Percentiles rank a stretch among this genome's conserved stretches.
Conservation (phyloP, 2,329 filamentous ascomycete species). For the Meredithiella fracta region DNA sequence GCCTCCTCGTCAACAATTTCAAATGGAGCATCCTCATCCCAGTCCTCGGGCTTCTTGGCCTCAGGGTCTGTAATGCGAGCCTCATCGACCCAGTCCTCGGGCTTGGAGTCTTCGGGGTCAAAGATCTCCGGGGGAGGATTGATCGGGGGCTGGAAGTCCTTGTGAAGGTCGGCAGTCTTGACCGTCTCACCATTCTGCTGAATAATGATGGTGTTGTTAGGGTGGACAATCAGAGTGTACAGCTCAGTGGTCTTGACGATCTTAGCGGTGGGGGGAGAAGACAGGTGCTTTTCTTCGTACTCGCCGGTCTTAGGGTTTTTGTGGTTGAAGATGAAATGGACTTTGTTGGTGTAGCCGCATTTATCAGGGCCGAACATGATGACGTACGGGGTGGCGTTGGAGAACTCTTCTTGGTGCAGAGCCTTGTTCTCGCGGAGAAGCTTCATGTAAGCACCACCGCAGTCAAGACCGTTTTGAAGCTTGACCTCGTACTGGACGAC, state of each 20-base stretch:
- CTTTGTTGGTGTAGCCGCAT: conserved; percentile 98
- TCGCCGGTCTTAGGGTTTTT: conserved; percentile 99
- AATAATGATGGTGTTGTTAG: conserved; percentile 89
- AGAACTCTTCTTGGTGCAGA: conserved; percentile 94
- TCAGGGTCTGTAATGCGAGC: conserved; percentile 81
- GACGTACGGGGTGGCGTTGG: conserved; percentile 90
- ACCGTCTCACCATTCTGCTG: conserved; percentile 77
- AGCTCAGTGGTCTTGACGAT: conserved; percentile 86
- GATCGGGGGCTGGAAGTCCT: conserved; percentile 85
- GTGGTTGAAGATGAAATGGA: conserved; percentile 98
- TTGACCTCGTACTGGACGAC: conserved; percentile 99
- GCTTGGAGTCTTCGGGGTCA: conserved; percentile 84
- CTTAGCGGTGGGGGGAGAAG: conserved; percentile 64
- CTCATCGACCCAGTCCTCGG: conserved; percentile 88
- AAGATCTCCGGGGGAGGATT: conserved; percentile 93
- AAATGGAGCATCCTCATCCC: conserved; percentile 95
- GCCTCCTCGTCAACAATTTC: conserved; percentile 93
- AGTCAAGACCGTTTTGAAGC: conserved; percentile 92
- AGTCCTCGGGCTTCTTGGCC: conserved; percentile 92
- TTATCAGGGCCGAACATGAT: conserved; percentile 99
- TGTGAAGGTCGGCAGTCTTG: conserved; percentile 79
- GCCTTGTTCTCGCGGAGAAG: conserved; percentile 94
- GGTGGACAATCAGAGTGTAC: conserved; percentile 91
- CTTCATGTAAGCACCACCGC: conserved; percentile 98
- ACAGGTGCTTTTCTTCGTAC: conserved; percentile 99